A percentile compares a stretch with the other conserved stretches of the same genome.
Evolutionary conservation across 2,329 filamentous ascomycete species (phyloP).

Genomic region (Penicillium sp.): DNA sequence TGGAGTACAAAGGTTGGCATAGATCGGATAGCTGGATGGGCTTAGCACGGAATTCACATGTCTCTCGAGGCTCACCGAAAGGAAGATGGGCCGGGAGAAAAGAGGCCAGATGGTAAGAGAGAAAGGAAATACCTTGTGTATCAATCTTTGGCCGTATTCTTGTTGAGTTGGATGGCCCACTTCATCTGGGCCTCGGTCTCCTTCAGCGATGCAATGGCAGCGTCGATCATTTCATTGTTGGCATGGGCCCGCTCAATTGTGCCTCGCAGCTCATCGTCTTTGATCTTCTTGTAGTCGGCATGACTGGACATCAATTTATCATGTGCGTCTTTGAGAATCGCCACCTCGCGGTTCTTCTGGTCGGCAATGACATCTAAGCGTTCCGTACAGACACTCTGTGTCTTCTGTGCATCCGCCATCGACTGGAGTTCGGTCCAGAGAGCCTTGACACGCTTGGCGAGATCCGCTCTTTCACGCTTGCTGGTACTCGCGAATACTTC

Average conservation of each 20-base stretch:
- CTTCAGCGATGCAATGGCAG: conserved; percentile 41
- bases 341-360: conserved; percentile 47
- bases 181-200: conserved; percentile 47
- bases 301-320: conserved; percentile 41
- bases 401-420: conserved; percentile 37
- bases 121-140: neutral
- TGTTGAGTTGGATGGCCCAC: conserved; percentile 48
- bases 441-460: conserved; percentile 39
- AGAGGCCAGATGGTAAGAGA: too few species aligned
- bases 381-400: conserved; percentile 37
- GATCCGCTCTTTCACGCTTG: conserved; percentile 43
- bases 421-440: conserved; percentile 36
- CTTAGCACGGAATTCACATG: too few species aligned
- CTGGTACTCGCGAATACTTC: conserved; percentile 43
- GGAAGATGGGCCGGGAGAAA: too few species aligned
- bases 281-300: conserved; percentile 42
- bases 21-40: too few species aligned
- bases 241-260: conserved; percentile 31
- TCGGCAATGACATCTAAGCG: conserved; percentile 47
- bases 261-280: conserved; percentile 40
- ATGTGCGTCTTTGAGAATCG: conserved; percentile 40
- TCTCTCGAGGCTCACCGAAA: too few species aligned
- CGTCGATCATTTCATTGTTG: conserved; percentile 36
- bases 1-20: too few species aligned
- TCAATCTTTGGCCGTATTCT: conserved; percentile 28